Evolutionary conservation across 805 yeast species (phyloP), one percentile per base, ranked within the genome.

Genomic region (Candida stauntonica): DNA sequence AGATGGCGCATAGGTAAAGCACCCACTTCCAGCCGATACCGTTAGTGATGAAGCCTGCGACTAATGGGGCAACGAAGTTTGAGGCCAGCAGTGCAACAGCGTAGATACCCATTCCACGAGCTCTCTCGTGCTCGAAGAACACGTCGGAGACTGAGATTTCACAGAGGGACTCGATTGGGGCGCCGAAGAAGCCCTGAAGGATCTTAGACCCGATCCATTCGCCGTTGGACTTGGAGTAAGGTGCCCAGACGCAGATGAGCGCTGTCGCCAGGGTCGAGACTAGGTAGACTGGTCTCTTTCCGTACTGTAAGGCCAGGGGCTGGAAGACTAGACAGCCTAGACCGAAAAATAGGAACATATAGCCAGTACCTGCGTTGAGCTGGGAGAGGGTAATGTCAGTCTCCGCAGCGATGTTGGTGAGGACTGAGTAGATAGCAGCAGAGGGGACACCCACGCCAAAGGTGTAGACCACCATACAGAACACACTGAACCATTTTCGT

Each of bases 41-140:
- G 35, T 70, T 67, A 24, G 67, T 66, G 40, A 77, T 72, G 46
- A 73, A 72, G 6, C 81, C 81, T n/a, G 80, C 78, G 34, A 76
- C 63, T 48, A 77, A 62, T 5, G 82, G 82, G 5, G 81, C 81
- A 41, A 75, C 58, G 47, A 63, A 78, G 29, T 77, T 71, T 11
- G 79, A 75, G 9, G 68, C 67, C 21, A 77, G 64, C 15, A 80
- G 63, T 12, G 80, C 74, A 41, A 68, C 58, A 42, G 77, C 74
- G 52, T 77, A 77, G 17, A 75, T 50, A 29, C 68, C 67, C 62
- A 71, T 61, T 32, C 64, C 64, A n/a, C 65, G 57, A 5, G 73
- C 73, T 44, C 74, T 57, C 50, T 73, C 72, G 50, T 74, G 77
- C 45, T 68, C 72, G 50, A 72, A 74, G 47, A 65, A 73, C 31